phyloP scores from a whole-genome alignment of 2,329 filamentous ascomycete genomes.

The Thermothelomyces thermophilus region DNA sequence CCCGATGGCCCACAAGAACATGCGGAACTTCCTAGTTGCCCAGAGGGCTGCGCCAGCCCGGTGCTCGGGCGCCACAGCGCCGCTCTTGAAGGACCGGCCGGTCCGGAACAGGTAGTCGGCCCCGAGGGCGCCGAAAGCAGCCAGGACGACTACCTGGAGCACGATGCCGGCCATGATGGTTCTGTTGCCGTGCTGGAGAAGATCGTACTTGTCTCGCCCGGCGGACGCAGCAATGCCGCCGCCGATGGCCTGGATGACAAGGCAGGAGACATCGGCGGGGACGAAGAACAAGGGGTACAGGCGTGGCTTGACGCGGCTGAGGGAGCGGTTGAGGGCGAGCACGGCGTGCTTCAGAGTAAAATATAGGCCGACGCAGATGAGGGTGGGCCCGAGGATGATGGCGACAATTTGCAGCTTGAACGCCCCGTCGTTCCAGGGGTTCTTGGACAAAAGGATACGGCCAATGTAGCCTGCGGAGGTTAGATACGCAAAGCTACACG shows the following conservation, averaged over 20 bases:
- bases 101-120: slow-evolving; percentile 41
- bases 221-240: slow-evolving; percentile 50
- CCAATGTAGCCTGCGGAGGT: slow-evolving; percentile 41
- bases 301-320: slow-evolving; percentile 44
- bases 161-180: slow-evolving; percentile 50
- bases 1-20: slow-evolving; percentile 38
- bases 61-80: slow-evolving; percentile 25
- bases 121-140: slow-evolving; percentile 38
- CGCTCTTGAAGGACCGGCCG: slow-evolving; percentile 31
- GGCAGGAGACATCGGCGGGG: slow-evolving; percentile 51
- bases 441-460: slow-evolving; percentile 42
- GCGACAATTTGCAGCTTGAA: slow-evolving; percentile 55
- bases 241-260: slow-evolving; percentile 53
- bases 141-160: slow-evolving; percentile 47
- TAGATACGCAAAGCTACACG: no score
- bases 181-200: slow-evolving; percentile 42
- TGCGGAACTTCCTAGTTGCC: slow-evolving; percentile 36
- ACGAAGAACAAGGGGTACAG: slow-evolving; percentile 52
- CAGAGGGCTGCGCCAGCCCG: slow-evolving; percentile 33
- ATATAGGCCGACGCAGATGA: slow-evolving; percentile 58
- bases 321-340: slow-evolving; percentile 39
- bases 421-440: slow-evolving; percentile 47
- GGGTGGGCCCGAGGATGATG: slow-evolving; percentile 52
- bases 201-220: slow-evolving; percentile 29
- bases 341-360: slow-evolving; percentile 55